Evolutionary conservation across 2,329 filamentous ascomycete genomes (phyloP), one percentile per base, ranked within the genome.

Genomic region (Epichloe bromicola): DNA sequence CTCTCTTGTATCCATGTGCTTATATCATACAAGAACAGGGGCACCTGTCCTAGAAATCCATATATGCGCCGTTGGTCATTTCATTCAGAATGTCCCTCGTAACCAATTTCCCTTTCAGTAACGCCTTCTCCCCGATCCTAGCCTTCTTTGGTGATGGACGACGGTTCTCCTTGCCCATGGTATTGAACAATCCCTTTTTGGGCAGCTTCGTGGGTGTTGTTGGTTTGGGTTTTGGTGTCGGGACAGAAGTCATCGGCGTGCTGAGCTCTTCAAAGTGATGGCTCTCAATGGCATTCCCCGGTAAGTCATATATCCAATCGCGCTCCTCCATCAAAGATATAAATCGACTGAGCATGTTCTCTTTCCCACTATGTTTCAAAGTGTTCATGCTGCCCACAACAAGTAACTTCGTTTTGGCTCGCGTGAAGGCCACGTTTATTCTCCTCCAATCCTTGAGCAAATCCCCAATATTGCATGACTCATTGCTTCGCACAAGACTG

Each of bases 391-490:
- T 94, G 10, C 93, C 93, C 0, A 98, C 68, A 12, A 98, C 85
- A 1, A 98, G 74, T 37, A 98, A 71, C 70, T 98, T 98, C 0
- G 86, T 93, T 64, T 90, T 87, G 20, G 93, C 93, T 30, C 93
- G 77, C 4, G 93, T 98, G 56, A 98, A 87, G 0, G 93, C 93
- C 3, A 98, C 93, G 60, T 98, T 98, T 63, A 98, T 89, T 46
- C 93, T 74, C 51, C 93, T 75, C 86, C 89, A 94, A 66, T 98
- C 93, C 54, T 85, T 86, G 30, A 98, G 74, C 44, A 98, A 67
- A 51, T 97, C 93, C 17, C 93, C 93, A n/a, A 98, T 90, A 47
- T 78, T 80, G 55, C 83, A 80, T 1, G 78, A 76, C 20, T 90
- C 82, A 60, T 98, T 98, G 64, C 82, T 91, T 33, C 93, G 80